phyloP scores from a whole-genome alignment of 75 land plant species.

The Pseudotsuga menziesii region DNA sequence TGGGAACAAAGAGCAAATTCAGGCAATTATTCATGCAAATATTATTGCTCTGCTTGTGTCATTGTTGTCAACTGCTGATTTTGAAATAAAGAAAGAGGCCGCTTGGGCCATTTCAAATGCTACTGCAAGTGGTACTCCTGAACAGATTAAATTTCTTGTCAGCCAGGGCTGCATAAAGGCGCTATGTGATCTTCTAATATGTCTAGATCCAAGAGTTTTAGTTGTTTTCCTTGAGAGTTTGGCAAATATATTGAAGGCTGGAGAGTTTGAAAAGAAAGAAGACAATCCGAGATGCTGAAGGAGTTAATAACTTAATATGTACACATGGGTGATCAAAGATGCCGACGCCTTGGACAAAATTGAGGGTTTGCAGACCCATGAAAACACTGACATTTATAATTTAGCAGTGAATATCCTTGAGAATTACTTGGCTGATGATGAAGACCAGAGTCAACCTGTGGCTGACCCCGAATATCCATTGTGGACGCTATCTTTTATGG shows the following conservation, averaged over 20 bases:
- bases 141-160: slow-evolving; percentile 61
- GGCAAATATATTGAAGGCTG: slow-evolving; percentile 80
- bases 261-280: slow-evolving; percentile 71
- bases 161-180: slow-evolving; percentile 86
- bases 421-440: slow-evolving; percentile 30
- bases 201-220: slow-evolving; percentile 73
- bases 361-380: slow-evolving; percentile 35
- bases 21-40: slow-evolving; percentile 62
- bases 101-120: slow-evolving; percentile 71
- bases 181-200: slow-evolving; percentile 78
- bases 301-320: slow-evolving; percentile 24
- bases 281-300: slow-evolving; percentile 29
- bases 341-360: slow-evolving; percentile 42
- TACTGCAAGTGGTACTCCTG: slow-evolving; percentile 39
- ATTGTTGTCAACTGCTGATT: slow-evolving; percentile 36
- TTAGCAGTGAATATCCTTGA: slow-evolving; percentile 29
- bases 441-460: slow-evolving; percentile 1
- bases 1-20: slow-evolving; percentile 41
- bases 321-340: slow-evolving; percentile 29
- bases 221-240: slow-evolving; percentile 79
- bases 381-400: slow-evolving; percentile 31
- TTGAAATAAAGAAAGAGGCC: slow-evolving; percentile 61
- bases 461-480: too few species aligned
- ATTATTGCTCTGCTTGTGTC: slow-evolving; percentile 51
- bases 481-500: too few species aligned